A percentile compares a stretch with the other conserved stretches of the same genome.
phyloP scores from a whole-genome alignment of 2,329 filamentous ascomycete species.

The Arthroderma sp. region DNA sequence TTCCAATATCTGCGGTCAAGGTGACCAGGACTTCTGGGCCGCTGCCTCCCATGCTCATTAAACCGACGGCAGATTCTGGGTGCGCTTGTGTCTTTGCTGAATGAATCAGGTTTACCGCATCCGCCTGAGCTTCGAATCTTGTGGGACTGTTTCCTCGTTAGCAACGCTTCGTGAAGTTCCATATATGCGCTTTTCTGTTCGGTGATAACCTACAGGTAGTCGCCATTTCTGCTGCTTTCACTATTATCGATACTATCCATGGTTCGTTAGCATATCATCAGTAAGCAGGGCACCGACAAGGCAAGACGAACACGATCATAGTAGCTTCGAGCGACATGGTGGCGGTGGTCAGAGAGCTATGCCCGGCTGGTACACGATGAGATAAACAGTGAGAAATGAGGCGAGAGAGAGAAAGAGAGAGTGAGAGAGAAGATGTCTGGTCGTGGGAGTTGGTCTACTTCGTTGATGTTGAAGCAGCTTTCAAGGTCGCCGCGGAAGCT shows the following conservation, averaged over 20 bases:
- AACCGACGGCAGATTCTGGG: conserved; percentile 88
- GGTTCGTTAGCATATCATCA: conserved; percentile 4
- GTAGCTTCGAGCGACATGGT: conserved; percentile 98
- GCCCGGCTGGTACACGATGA: neutral
- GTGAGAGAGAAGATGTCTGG: neutral
- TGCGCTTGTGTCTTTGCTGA: conserved; percentile 90
- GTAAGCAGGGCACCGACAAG: conserved; percentile 17
- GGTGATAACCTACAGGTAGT: conserved; percentile 50
- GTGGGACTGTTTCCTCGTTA: conserved; percentile 52
- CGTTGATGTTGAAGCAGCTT: neutral
- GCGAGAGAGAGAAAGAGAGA: neutral
- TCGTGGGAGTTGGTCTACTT: neutral
- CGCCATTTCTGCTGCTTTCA: conserved; percentile 94
- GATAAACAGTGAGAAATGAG: neutral
- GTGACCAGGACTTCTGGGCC: conserved; percentile 96
- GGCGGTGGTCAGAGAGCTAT: conserved; percentile 23
- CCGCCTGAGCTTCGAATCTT: conserved; percentile 89
- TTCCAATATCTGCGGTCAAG: conserved; percentile 88
- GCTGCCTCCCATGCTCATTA: conserved; percentile 98
- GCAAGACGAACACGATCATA: conserved; percentile 62
- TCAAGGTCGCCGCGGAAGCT: conserved; percentile 7
- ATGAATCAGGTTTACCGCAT: conserved; percentile 91
- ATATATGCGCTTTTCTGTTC: conserved; percentile 10
- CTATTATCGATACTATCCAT: conserved; percentile 76
- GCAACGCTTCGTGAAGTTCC: neutral